phyloP scores from a whole-genome alignment of 345 rosid species.

The Populus nigra region DNA sequence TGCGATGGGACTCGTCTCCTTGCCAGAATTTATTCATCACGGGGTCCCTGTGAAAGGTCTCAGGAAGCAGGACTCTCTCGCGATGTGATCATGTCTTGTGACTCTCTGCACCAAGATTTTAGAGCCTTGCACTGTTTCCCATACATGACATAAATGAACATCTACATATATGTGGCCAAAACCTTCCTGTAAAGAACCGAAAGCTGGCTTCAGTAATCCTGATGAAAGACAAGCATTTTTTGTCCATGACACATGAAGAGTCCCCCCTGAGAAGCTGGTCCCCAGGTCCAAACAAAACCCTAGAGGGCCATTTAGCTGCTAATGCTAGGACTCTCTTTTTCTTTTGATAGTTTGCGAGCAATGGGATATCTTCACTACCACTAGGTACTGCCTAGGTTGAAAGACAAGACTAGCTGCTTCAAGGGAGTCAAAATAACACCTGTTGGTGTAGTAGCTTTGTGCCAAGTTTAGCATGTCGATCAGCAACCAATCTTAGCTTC shows the following conservation, averaged over 20 bases:
- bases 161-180: background rate
- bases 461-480: background rate
- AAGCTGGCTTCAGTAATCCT: background rate
- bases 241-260: background rate
- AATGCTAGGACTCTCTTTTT: too few relatives aligned
- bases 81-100: conserved; percentile 5
- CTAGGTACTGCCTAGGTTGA: background rate
- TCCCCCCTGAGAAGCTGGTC: background rate
- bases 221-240: background rate
- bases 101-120: background rate
- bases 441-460: background rate
- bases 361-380: too few relatives aligned
- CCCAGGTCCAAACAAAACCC: background rate
- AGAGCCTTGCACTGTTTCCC: conserved; percentile 2
- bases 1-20: background rate
- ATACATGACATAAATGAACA: background rate
- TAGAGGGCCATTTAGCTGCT: background rate
- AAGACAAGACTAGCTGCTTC: background rate
- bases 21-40: too few relatives aligned
- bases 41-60: too few relatives aligned
- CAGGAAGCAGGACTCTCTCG: background rate
- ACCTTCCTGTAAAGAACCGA: background rate
- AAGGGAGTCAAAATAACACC: background rate
- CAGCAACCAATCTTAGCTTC: background rate
- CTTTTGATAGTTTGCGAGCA: too few relatives aligned